phyloP scores from a whole-genome alignment of 306 rosid species.

The Medicago ruthenica region DNA sequence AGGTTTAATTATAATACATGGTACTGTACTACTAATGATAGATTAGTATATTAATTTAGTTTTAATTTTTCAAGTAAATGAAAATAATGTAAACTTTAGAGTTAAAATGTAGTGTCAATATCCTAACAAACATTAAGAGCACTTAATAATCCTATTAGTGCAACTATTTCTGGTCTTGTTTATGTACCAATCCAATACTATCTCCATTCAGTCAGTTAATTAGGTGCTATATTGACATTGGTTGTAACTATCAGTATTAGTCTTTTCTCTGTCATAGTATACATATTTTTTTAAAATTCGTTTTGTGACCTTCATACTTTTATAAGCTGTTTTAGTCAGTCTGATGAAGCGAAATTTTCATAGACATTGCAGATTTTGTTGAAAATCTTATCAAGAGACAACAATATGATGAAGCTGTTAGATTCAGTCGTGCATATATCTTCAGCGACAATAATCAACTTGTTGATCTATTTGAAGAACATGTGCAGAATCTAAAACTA shows the following conservation, averaged over 20 bases:
- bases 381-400: conserved; percentile 45
- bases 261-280: conserved; percentile 5
- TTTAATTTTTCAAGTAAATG: conserved; percentile 5
- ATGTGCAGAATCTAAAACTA: conserved; percentile 36
- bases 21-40: not conserved
- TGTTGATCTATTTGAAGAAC: conserved; percentile 42
- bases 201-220: conserved; percentile 23
- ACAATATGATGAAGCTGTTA: conserved; percentile 31
- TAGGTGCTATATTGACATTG: conserved; percentile 3
- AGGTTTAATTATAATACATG: not conserved
- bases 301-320: conserved; percentile 15
- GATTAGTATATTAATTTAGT: not conserved
- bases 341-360: conserved; percentile 4
- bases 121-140: not conserved
- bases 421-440: conserved; percentile 53
- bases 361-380: conserved; percentile 40
- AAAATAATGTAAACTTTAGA: conserved; percentile 1
- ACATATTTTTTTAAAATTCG: too few species aligned
- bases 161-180: not conserved
- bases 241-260: not conserved
- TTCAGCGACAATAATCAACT: conserved; percentile 48
- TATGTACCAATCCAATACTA: not conserved
- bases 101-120: conserved; percentile 9
- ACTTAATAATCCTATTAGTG: conserved; percentile 2
- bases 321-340: not conserved